Percentiles rank a stretch among this genome's conserved stretches.
Conservation (phyloP, 768 basidiomycete species). For the Suillus subaureus region DNA sequence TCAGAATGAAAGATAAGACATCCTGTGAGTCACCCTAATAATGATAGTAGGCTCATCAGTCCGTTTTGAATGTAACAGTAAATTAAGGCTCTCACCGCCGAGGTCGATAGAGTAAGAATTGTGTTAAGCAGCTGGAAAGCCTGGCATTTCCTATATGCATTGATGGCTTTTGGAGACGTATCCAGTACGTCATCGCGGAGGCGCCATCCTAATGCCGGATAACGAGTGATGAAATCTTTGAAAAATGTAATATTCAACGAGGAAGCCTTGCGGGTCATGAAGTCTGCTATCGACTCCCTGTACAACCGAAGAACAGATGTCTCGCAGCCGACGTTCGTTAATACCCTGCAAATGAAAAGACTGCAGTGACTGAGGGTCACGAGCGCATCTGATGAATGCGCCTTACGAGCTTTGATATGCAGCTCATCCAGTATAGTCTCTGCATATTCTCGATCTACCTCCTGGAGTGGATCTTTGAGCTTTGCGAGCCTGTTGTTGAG, state of each 20-base stretch:
- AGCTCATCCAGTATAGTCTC: slow-evolving; percentile 58
- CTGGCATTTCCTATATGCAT: slow-evolving; percentile 76
- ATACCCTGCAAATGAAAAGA: slow-evolving; percentile 65
- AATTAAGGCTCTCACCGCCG: slow-evolving; percentile 40
- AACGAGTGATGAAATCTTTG: slow-evolving; percentile 72
- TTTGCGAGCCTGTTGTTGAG: slow-evolving; percentile 75
- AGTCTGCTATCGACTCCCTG: slow-evolving; percentile 68
- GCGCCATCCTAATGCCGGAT: slow-evolving; percentile 65
- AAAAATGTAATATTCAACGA: slow-evolving; percentile 74
- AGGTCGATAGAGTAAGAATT: slow-evolving; percentile 57
- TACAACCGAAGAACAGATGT: slow-evolving; percentile 57
- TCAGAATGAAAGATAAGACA: slow-evolving; percentile 50
- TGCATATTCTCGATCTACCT: slow-evolving; percentile 46
- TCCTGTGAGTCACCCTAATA: slow-evolving; percentile 42
- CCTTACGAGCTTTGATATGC: slow-evolving; percentile 72
- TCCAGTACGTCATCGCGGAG: slow-evolving; percentile 63
- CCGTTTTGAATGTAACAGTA: not conserved
- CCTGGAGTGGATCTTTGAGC: slow-evolving; percentile 54
- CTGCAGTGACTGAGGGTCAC: slow-evolving; percentile 67
- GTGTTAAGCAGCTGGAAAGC: slow-evolving; percentile 70
- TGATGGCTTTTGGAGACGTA: slow-evolving; percentile 61
- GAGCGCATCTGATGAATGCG: slow-evolving; percentile 63
- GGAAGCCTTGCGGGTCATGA: slow-evolving; percentile 80
- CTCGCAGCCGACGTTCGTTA: slow-evolving; percentile 40
- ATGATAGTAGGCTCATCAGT: slow-evolving; percentile 7